Base-by-base conservation (phyloP, 371 early-diverging fungal genomes). In the Thermomucor indicae-seudaticae region DNA sequence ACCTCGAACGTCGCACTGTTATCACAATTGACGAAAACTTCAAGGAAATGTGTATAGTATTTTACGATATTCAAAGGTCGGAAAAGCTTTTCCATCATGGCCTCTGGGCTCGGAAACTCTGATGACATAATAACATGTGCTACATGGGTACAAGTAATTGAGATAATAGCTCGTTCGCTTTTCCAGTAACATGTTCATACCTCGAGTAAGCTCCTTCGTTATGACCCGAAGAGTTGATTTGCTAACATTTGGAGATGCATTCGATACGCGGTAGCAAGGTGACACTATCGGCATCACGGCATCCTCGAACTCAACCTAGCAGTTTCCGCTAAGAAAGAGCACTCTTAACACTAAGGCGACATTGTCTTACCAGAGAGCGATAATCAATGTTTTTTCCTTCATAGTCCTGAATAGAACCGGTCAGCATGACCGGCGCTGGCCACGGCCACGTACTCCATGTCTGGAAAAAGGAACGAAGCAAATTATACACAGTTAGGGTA, bases 261-360 rank as follows among this genome's bases (percentile, higher is more conserved):
- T 64, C 10, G 45, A 37, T 1, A 67, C 67, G 6, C 66, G 70
- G 27, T 70, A 67, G 38, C 74, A 73, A 1, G 74, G 74, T 23
- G 74, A 58, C 2, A 73, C 53, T 25, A 73, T 70, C 0, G 74
- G 65, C 67, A 73, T 70, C 4, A 58, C 24, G 3, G 70, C 63
- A 8, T 58, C 27, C 4, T 60, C 44, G 34, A 70, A 70, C 7
- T 60, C 56, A 4, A 34, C 30, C 51, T 69, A 32, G 19, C 8
- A 8, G 22, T n/a, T 31, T 38, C n/a, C 0, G 23, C 14, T 16
- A 12, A 23, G n/a, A 28, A 40, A 51, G 28, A 25, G 1, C 14
- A n/a, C n/a, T 19, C 17, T 23, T n/a, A 17, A 2, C 25, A 16
- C 11, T 6, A 23, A 31, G 28, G 0, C 24, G 38, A 2, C 19